Evolutionary conservation across 2,329 filamentous ascomycete species (phyloP).

Genomic region (Neofusicoccum parvum): DNA sequence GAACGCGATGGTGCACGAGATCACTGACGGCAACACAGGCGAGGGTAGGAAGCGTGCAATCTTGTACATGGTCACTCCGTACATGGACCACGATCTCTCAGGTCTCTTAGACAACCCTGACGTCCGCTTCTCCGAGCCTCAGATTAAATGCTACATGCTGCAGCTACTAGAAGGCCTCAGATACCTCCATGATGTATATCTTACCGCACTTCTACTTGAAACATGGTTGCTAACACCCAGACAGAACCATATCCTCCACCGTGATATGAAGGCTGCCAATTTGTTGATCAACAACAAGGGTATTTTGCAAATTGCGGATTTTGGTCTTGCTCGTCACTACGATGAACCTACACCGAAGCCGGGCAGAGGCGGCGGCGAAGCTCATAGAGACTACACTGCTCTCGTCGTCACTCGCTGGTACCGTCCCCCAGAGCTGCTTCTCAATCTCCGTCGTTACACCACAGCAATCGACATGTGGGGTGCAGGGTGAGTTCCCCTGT

Average conservation of each 20-base stretch:
- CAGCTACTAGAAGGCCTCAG: conserved; percentile 87
- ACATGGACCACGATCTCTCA: conserved; percentile 99
- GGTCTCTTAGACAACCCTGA: conserved; percentile 93
- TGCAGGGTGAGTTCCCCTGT: conserved; percentile 68
- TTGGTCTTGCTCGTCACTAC: conserved; percentile 90
- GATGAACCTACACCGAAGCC: conserved; percentile 78
- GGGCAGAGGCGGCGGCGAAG: conserved; percentile 80
- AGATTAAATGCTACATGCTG: conserved; percentile 97
- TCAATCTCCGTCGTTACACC: conserved; percentile 90
- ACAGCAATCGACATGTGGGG: conserved; percentile 98
- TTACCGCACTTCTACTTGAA: conserved; percentile 35
- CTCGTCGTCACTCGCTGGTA: conserved; percentile 98
- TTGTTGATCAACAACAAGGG: conserved; percentile 93
- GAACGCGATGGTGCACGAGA: conserved; percentile 62
- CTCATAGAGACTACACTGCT: conserved; percentile 89
- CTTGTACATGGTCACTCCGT: conserved; percentile 98
- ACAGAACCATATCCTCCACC: conserved; percentile 73
- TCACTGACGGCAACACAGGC: conserved; percentile 47
- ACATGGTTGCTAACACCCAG: conserved; percentile 15
- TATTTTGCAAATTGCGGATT: conserved; percentile 94
- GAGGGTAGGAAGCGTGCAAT: conserved; percentile 67
- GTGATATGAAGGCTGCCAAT: conserved; percentile 99
- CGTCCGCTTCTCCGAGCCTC: conserved; percentile 81
- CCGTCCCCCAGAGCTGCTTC: conserved; percentile 85
- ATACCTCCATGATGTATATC: conserved; percentile 74